Base-by-base conservation (phyloP, 768 basidiomycete species). In the Mycena albidolilacea region DNA sequence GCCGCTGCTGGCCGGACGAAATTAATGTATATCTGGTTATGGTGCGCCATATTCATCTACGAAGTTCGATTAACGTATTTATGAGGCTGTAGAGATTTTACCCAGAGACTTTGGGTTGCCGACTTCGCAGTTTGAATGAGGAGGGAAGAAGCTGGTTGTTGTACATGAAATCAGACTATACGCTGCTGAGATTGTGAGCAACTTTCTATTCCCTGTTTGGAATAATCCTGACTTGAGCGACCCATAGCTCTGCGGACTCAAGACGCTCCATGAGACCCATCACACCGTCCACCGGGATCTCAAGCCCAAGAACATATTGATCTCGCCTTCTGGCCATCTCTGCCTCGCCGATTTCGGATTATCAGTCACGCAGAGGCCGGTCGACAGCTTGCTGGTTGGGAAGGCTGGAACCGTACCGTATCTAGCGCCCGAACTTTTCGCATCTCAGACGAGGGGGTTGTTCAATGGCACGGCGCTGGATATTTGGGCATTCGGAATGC, bases 291-390 rank as follows among this genome's bases (percentile, higher is more conserved):
- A 77, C 65, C 62, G 73, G 12, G 77, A 78, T 55, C 41, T 78
- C 62, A 78, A 77, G 43, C 46, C 60, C 19, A 59, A 75, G 23
- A 78, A 78, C 30, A 71, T 78, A 21, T 58, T 75, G 19, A 71
- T 78, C 39, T 54, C 75, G 1, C 68, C 77, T 11, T 61, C 69
- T 3, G 77, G 76, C 4, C 76, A 78, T 35, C 46, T 77, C 30
- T 69, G 55, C 59, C 52, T 77, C 38, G 75, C 72, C 5, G 76
- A 77, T 69, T 77, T 77, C 46, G 76, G 76, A 8, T 44, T 74
- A 1, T 41, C 69, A 19, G 5, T 61, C n/a, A 68, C 61, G 48
- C 8, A 11, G 4, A 9, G 15, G 44, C 41, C 52, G 7, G 7
- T 48, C 1, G 55, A 21, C 38, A 39, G 10, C 11, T 38, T 38